Evolutionary conservation across 441 rosid species (phyloP).

Genomic region (Croton setiger): DNA sequence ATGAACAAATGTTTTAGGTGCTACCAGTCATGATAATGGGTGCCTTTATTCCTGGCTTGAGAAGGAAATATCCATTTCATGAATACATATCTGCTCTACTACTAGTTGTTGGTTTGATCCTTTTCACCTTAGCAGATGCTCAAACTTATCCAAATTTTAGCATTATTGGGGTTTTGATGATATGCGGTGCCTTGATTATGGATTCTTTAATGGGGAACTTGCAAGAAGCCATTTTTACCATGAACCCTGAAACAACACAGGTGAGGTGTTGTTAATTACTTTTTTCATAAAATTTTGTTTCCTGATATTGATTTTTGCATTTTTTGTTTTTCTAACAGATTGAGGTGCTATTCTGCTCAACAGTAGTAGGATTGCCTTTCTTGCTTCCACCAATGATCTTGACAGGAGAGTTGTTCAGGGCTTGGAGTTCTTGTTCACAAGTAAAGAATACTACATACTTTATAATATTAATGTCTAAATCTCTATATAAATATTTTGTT

Average conservation of each 20-base stretch:
- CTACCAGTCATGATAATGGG: constrained; percentile 89
- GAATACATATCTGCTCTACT: constrained; percentile 74
- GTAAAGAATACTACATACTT: constrained; percentile 28
- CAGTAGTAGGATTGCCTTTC: constrained; percentile 77
- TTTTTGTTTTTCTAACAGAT: constrained; percentile 36
- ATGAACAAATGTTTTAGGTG: constrained; percentile 37
- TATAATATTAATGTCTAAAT: not conserved
- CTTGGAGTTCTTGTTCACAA: constrained; percentile 75
- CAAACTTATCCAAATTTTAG: constrained; percentile 72
- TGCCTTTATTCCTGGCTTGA: constrained; percentile 74
- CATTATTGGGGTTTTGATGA: constrained; percentile 69
- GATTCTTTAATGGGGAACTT: constrained; percentile 83
- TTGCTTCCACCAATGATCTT: constrained; percentile 73
- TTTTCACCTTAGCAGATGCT: constrained; percentile 79
- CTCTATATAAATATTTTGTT: not conserved
- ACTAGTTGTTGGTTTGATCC: constrained; percentile 64
- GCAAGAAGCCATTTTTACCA: constrained; percentile 85
- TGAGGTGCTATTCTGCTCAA: constrained; percentile 83
- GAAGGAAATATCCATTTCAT: constrained; percentile 67
- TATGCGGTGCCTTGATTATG: constrained; percentile 61
- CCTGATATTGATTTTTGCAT: not conserved
- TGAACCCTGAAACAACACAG: constrained; percentile 80
- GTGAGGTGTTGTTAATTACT: constrained; percentile 26
- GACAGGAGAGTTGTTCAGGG: constrained; percentile 75
- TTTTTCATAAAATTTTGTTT: not conserved